Evolutionary conservation across 2,329 filamentous ascomycete genomes (phyloP).

Genomic region (Drechslerella dactyloides): DNA sequence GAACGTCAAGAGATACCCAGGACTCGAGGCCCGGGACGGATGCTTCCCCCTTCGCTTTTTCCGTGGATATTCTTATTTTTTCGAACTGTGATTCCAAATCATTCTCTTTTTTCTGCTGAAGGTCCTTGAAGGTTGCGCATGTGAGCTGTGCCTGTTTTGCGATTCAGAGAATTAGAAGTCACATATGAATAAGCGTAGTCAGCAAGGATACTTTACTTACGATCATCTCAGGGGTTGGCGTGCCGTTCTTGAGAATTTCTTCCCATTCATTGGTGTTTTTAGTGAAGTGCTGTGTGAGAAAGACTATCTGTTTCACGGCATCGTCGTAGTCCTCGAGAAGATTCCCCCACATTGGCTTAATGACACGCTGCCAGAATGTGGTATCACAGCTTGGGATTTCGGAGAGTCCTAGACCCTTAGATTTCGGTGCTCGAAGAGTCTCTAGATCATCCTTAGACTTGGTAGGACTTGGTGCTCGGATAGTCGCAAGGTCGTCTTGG

Average conservation of each 20-base stretch:
- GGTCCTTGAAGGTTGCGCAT: neutral
- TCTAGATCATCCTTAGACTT: slow-evolving; percentile 1
- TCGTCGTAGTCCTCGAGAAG: slow-evolving; percentile 26
- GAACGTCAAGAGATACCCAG: slow-evolving; percentile 19
- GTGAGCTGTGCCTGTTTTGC: slow-evolving; percentile 21
- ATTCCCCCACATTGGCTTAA: slow-evolving; percentile 26
- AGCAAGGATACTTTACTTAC: slow-evolving; percentile 10
- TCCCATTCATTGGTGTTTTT: slow-evolving; percentile 22
- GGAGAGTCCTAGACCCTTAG: neutral
- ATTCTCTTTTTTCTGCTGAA: neutral
- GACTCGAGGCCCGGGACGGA: neutral
- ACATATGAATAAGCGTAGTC: neutral
- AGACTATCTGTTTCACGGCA: slow-evolving; percentile 25
- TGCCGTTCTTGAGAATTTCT: slow-evolving; percentile 20
- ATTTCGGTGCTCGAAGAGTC: neutral
- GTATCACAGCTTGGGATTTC: neutral
- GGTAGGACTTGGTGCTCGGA: neutral
- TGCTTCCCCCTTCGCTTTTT: neutral
- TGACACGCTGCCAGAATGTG: slow-evolving; percentile 19
- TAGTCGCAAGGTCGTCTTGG: no score
- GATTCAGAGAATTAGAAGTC: neutral
- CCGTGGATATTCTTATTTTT: neutral
- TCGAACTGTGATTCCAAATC: neutral
- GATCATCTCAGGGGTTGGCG: slow-evolving; percentile 21
- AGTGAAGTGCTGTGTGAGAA: slow-evolving; percentile 22